Percentiles rank a stretch among this genome's conserved stretches.
phyloP scores from a whole-genome alignment of 345 rosid genomes.

The Aegle marmelos region DNA sequence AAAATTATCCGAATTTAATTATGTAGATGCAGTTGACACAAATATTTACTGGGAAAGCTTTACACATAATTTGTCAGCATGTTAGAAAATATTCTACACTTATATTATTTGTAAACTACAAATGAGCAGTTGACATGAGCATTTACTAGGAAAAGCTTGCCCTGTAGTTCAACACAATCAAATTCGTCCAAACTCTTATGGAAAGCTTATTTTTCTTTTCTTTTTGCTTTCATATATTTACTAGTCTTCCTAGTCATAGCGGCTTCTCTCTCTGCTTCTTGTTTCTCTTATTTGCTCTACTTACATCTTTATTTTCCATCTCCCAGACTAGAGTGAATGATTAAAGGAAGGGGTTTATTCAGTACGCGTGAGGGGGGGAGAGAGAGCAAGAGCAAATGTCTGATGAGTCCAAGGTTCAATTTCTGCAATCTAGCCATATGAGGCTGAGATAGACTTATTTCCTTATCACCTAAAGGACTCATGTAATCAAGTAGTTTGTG shows the following conservation, averaged over 20 bases:
- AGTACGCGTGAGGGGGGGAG: neutral
- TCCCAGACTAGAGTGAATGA: neutral
- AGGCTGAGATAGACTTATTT: neutral
- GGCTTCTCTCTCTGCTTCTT: neutral
- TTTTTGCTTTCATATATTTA: neutral
- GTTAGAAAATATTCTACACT: neutral
- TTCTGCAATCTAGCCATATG: neutral
- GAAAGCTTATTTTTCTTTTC: neutral
- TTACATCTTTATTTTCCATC: neutral
- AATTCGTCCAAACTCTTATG: neutral
- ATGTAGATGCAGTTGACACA: neutral
- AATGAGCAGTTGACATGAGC: neutral
- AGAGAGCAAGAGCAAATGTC: neutral
- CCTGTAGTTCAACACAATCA: neutral
- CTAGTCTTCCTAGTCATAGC: neutral
- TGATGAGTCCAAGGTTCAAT: neutral
- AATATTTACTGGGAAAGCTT: neutral
- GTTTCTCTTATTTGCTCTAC: neutral
- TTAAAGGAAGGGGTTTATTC: neutral
- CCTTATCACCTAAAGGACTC: neutral
- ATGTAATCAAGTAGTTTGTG: neutral
- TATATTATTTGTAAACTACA: neutral
- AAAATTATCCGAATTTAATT: neutral
- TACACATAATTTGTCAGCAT: neutral
- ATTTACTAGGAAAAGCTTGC: neutral